phyloP scores from a whole-genome alignment of 345 rosid species.

The Euphorbia pulcherrima region DNA sequence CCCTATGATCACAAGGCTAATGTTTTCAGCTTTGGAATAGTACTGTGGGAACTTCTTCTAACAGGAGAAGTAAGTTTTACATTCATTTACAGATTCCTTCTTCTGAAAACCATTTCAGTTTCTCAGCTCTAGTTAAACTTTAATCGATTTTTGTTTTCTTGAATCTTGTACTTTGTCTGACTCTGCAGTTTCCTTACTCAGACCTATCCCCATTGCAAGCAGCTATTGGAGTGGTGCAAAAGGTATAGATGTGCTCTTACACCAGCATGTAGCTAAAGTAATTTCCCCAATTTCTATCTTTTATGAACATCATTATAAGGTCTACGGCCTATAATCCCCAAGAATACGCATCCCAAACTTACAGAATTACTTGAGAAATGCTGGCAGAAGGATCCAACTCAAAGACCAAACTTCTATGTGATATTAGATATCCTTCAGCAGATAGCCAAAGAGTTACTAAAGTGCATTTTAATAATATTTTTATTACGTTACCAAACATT shows the following conservation, averaged over 20 bases:
- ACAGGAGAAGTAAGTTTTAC: constrained; percentile 70
- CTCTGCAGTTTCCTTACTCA: constrained; percentile 71
- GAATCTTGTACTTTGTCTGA: constrained; percentile 8
- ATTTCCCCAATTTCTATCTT: neutral
- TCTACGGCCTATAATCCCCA: constrained; percentile 77
- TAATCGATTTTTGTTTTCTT: neutral
- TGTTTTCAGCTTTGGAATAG: constrained; percentile 84
- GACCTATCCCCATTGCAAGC: constrained; percentile 82
- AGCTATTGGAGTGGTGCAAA: constrained; percentile 89
- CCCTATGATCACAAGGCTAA: constrained; percentile 90
- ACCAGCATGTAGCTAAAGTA: constrained; percentile 2
- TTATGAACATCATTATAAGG: constrained; percentile 34
- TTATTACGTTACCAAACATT: constrained; percentile 1
- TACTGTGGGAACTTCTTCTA: constrained; percentile 88
- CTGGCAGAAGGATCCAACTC: constrained; percentile 80
- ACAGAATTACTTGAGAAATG: constrained; percentile 76
- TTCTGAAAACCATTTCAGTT: neutral
- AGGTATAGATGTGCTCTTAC: constrained; percentile 37
- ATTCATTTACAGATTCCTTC: neutral
- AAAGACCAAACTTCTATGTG: constrained; percentile 76
- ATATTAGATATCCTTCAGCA: constrained; percentile 59
- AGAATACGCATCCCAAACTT: constrained; percentile 64
- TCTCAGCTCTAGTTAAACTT: too few species aligned
- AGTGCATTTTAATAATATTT: constrained; percentile 1
- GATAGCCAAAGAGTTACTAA: constrained; percentile 59